Evolutionary conservation across 2,329 filamentous ascomycete species (phyloP).

Genomic region (Cyphellophora europaea): DNA sequence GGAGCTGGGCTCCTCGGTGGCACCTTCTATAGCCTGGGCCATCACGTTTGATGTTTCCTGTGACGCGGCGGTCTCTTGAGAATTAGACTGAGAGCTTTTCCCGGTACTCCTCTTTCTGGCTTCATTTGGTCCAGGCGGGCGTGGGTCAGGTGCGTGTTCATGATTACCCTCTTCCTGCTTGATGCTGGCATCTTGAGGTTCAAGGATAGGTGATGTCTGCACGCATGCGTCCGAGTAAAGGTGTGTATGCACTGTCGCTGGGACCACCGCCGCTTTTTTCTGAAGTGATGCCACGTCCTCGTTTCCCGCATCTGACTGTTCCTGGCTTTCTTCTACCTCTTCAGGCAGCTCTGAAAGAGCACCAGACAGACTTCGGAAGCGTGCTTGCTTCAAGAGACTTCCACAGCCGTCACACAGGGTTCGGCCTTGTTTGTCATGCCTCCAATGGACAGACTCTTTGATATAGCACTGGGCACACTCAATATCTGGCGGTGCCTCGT

Average conservation of each 20-base stretch:
- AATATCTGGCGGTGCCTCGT: too few species aligned
- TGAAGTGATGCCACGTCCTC: too few species aligned
- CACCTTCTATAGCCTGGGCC: too few species aligned
- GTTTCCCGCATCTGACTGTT: too few species aligned
- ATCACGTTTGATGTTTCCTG: too few species aligned
- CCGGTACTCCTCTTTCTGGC: constrained; percentile 11
- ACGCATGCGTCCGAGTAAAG: neutral
- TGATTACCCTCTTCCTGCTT: too few species aligned
- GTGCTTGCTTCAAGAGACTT: constrained; percentile 5
- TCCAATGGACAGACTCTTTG: constrained; percentile 4
- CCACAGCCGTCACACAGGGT: constrained; percentile 7
- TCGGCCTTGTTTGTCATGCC: constrained; percentile 5
- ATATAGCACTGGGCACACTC: constrained; percentile 11
- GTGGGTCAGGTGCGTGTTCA: too few species aligned
- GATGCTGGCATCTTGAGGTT: too few species aligned
- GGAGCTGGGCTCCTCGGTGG: neutral
- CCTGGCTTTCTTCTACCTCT: too few species aligned
- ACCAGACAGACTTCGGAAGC: neutral
- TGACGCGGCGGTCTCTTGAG: constrained; percentile 8
- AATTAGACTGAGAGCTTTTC: constrained; percentile 8
- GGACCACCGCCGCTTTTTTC: too few species aligned
- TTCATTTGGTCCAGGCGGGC: constrained; percentile 11
- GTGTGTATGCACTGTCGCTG: too few species aligned
- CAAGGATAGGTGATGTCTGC: neutral
- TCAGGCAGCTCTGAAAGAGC: too few species aligned